Evolutionary conservation across 1,139 yeast genomes (phyloP).

Genomic region (Diutina rugosa): DNA sequence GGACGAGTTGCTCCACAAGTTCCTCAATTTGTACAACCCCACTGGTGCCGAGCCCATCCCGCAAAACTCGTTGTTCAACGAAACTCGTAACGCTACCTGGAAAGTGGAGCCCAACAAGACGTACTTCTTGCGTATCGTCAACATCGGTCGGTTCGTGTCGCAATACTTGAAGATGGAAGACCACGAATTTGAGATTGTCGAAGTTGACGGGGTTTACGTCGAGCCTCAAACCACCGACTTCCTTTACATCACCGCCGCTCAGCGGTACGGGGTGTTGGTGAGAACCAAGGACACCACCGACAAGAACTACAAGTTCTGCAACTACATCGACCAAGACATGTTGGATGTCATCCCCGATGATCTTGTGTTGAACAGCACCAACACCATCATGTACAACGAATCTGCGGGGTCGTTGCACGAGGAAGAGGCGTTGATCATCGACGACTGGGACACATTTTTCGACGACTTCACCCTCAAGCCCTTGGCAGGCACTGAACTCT

Average conservation of each 20-base stretch:
- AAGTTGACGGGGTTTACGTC: slow-evolving; percentile 14
- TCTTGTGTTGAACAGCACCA: slow-evolving; percentile 56
- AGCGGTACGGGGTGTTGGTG: slow-evolving; percentile 63
- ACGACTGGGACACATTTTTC: slow-evolving; percentile 24
- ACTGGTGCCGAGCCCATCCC: slow-evolving; percentile 2
- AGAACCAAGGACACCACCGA: slow-evolving; percentile 50
- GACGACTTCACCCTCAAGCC: slow-evolving; percentile 65
- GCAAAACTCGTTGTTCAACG: neutral
- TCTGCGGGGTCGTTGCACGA: slow-evolving; percentile 8
- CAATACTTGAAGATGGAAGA: slow-evolving; percentile 2
- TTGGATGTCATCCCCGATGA: slow-evolving; percentile 59
- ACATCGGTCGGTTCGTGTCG: neutral
- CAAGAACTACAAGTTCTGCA: slow-evolving; percentile 66
- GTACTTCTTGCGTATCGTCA: slow-evolving; percentile 1
- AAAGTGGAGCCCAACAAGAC: slow-evolving; percentile 10
- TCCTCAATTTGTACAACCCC: slow-evolving; percentile 1
- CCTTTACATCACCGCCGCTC: slow-evolving; percentile 63
- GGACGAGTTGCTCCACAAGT: neutral
- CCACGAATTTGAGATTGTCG: slow-evolving; percentile 1
- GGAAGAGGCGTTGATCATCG: slow-evolving; percentile 23
- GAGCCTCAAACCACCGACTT: slow-evolving; percentile 48
- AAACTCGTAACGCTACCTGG: slow-evolving; percentile 1
- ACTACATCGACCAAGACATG: slow-evolving; percentile 66
- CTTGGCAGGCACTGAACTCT: slow-evolving; percentile 30
- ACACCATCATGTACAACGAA: slow-evolving; percentile 49